These are phyloP conservation scores for Phaffia rhodozyma DNA, from an alignment of 1,284 basidiomycete species.

Conservation along the genomic window DNA sequence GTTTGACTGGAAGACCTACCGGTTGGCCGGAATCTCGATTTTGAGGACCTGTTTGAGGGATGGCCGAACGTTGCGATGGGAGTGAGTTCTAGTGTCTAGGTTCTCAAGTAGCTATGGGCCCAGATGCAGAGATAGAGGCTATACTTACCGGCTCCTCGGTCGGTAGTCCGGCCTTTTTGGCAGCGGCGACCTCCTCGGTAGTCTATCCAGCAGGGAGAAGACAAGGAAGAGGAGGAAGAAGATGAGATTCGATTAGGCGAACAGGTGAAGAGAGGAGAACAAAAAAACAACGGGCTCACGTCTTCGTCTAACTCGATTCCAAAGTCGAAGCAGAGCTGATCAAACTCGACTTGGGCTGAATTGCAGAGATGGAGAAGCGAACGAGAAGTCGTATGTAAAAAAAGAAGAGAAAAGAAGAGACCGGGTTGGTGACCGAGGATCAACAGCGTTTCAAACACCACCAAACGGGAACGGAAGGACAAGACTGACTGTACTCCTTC, in stretches of 20 bases:
- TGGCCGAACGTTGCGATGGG: not conserved
- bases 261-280: not conserved
- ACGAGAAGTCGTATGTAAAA: not conserved
- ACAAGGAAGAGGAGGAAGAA: conserved; percentile 5
- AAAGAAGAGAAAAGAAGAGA: not conserved
- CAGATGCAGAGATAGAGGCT: not conserved
- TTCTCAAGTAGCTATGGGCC: not conserved
- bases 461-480: not conserved
- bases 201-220: conserved; percentile 45
- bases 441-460: not conserved
- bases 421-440: not conserved
- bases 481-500: conserved; percentile 59
- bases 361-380: not conserved
- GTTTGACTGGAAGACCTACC: conserved; percentile 38
- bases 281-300: conserved; percentile 42
- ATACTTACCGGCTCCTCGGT: conserved; percentile 61
- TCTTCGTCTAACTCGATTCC: conserved; percentile 96
- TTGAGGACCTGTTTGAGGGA: conserved; percentile 63
- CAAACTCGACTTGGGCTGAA: conserved; percentile 82
- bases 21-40: conserved; percentile 95
- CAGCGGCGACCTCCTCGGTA: conserved; percentile 71
- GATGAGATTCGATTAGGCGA: not conserved
- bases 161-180: conserved; percentile 66
- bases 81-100: not conserved
- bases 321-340: conserved; percentile 92